Conservation (phyloP, 495 filamentous ascomycete species). For the Penicillium malachiteum region DNA sequence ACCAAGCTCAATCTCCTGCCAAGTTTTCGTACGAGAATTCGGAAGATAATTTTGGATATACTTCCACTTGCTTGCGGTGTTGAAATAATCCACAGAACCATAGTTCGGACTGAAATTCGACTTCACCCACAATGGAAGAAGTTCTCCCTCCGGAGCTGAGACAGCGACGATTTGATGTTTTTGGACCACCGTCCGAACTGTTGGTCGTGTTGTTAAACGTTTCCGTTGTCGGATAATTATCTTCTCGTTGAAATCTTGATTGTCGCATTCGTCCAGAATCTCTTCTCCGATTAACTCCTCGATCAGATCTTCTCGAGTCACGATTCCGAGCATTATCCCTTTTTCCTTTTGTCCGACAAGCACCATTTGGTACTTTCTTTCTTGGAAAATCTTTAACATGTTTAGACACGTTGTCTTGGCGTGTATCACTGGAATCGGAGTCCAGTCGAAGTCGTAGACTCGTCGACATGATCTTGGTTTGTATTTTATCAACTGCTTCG, state of each 20-base stretch:
- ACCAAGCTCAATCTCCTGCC: background rate
- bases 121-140: conserved; percentile 9
- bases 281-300: conserved; percentile 93
- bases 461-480: conserved; percentile 81
- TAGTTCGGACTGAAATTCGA: background rate
- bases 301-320: conserved; percentile 92
- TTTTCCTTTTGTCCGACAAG: conserved; percentile 83
- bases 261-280: conserved; percentile 80
- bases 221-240: conserved; percentile 71
- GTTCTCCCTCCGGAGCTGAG: conserved; percentile 21
- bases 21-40: background rate
- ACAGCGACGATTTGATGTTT: conserved; percentile 29
- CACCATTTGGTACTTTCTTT: conserved; percentile 96
- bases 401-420: conserved; percentile 90
- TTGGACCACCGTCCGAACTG: conserved; percentile 52
- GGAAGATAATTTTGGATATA: conserved; percentile 5
- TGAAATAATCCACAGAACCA: conserved; percentile 3
- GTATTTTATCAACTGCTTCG: conserved; percentile 94
- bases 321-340: conserved; percentile 79
- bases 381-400: conserved; percentile 96
- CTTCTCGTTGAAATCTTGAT: conserved; percentile 75
- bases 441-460: conserved; percentile 81
- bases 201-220: conserved; percentile 36
- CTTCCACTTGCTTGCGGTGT: conserved; percentile 6
- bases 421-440: conserved; percentile 84